Base-by-base conservation (phyloP, 2,329 filamentous ascomycete species). In the Cryphonectria radicalis region DNA sequence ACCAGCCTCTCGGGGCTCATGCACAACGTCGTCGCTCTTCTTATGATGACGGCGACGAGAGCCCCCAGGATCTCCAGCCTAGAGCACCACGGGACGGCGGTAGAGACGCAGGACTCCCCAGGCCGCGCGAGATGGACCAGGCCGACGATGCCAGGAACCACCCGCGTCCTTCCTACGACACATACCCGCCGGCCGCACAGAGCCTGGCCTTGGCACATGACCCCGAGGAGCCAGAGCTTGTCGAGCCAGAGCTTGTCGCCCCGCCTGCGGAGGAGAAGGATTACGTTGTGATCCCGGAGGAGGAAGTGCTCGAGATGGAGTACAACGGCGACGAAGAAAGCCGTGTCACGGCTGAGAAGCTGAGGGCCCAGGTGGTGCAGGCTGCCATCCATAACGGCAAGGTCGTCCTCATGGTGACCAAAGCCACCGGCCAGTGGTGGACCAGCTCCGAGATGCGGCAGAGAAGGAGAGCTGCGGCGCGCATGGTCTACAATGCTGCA, bases 401-500 rank as follows among this genome's bases (percentile, higher is more conserved):
- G 42, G 70, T 72, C 17, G 63, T 72, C 8, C 66, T 66, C 17
- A 72, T 72, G 70, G 70, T 70, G 42, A 66, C 66, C n/a, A 67
- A 72, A 53, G 70, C 67, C 17, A 70, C 67, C 14, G 70, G 66
- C 42, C 70, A 72, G 63, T 72, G 70, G 70, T 72, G 70, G 70
- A 63, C 64, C 4, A 70, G 70, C 28, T 55, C 67, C 35, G 70
- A 72, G 63, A 72, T 72, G 70, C 70, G 68, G 40, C 66, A 72
- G 19, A 63, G 70, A 43, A 69, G 70, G 43, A 63, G 67, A 50
- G 67, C 70, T 60, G 70, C 59, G 37, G 70, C 43, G 17, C 67
- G 67, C 40, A 65, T 55, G 17, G 42, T 70, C 35, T 63, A 66
- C 37, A 68, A 67, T 46, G 66, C 68, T 32, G 67, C 67, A 17